Base-by-base conservation (phyloP, 805 yeast species). In the Candida yuanshanica region DNA sequence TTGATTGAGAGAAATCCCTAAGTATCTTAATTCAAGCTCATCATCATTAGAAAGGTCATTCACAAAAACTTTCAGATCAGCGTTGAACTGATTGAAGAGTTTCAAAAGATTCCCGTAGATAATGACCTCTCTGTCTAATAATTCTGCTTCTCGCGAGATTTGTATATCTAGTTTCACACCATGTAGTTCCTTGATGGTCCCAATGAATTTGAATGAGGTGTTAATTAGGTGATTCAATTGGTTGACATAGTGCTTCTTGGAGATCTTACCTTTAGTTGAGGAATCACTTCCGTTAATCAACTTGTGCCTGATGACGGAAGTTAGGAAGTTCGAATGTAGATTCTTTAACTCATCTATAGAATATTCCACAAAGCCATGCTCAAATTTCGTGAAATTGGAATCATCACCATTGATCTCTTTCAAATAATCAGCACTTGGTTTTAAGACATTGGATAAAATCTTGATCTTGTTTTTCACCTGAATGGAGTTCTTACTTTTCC, bases 41-140 rank as follows among this genome's bases (percentile, higher is more conserved):
- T 65, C 67, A 48, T 81, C 87, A 21, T 64, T 58, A n/a, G 69
- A 66, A 40, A 83, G 59, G 50, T 80, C 87, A 33, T 62, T 68
- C 0, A 69, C 66, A 41, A 81, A 73, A 4, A 58, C 50, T 31
- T 64, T 65, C 32, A 73, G 48, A 17, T 62, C 60, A 3, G 61
- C 61, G 42, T 69, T 69, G 52, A 75, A 81, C 17, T 64, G 67
- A 26, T 62, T 66, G 58, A 59, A 62, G 60, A 72, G 41, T 62
- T 60, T 21, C 49, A 69, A 64, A 18, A 79, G 58, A 41, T 66
- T 66, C 5, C 57, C 58, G 39, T 70, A 64, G 20, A 76, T 59
- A 5, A 45, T 51, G 7, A 33, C 38, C 18, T 39, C 47, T 20
- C 54, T 49, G 27, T 35, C 36, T 16, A 42, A 27, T 11, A 14